These are phyloP conservation scores for Fusarium dimerum DNA, from an alignment of 2,329 filamentous ascomycete species.

Conservation along the genomic window DNA sequence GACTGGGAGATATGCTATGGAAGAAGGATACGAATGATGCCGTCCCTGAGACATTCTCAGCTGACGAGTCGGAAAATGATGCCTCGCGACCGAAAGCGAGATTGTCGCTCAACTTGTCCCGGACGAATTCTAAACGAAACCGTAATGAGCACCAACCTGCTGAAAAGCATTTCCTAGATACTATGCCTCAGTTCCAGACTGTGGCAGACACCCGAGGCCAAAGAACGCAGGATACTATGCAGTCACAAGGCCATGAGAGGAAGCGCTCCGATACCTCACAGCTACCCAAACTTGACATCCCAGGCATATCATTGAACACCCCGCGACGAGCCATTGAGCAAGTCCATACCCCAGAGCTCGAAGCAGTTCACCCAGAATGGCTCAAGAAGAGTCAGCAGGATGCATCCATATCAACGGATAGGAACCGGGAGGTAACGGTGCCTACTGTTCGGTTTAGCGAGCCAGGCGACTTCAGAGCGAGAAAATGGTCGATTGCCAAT, in stretches of 20 bases:
- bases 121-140: slow-evolving; percentile 34
- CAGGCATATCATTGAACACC: slow-evolving; percentile 41
- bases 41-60: slow-evolving; percentile 42
- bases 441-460: slow-evolving; percentile 29
- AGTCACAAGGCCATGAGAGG: slow-evolving; percentile 34
- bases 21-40: slow-evolving; percentile 47
- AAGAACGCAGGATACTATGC: slow-evolving; percentile 14
- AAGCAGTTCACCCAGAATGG: slow-evolving; percentile 43
- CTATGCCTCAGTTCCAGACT: slow-evolving; percentile 52
- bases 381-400: slow-evolving; percentile 31
- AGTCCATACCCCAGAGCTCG: slow-evolving; percentile 30
- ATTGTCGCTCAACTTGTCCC: slow-evolving; percentile 38
- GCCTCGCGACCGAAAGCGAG: slow-evolving; percentile 40
- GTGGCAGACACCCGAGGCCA: slow-evolving; percentile 30
- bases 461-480: slow-evolving; percentile 28
- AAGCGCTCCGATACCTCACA: slow-evolving; percentile 16
- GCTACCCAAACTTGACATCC: slow-evolving; percentile 50
- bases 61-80: slow-evolving; percentile 53
- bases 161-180: slow-evolving; percentile 50
- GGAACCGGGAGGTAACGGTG: slow-evolving; percentile 37
- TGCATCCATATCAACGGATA: slow-evolving; percentile 35
- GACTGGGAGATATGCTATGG: slow-evolving; percentile 59
- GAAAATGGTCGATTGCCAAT: slow-evolving; percentile 56
- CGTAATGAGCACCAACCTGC: slow-evolving; percentile 34
- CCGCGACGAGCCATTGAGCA: slow-evolving; percentile 32